Conservation (phyloP, 345 rosid genomes). For the Crucihimalaya himalaica region DNA sequence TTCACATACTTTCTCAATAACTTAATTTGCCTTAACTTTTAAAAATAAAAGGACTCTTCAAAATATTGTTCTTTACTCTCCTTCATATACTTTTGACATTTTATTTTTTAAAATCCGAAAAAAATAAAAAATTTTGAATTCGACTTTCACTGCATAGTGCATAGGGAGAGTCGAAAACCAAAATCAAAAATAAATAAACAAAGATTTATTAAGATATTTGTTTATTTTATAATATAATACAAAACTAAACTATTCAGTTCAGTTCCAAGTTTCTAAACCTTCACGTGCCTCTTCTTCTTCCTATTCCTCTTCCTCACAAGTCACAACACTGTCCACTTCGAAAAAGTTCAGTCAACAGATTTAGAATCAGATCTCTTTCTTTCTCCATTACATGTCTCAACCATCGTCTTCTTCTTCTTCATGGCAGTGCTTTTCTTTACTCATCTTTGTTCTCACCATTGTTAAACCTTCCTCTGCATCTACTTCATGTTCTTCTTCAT, state of each 20-base stretch:
- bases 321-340: slow-evolving; percentile 25
- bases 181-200: neutral
- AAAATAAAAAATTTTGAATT: neutral
- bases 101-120: too few relatives aligned
- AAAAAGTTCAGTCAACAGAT: slow-evolving; percentile 25
- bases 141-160: neutral
- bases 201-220: neutral
- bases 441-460: slow-evolving; percentile 32
- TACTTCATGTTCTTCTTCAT: slow-evolving; percentile 31
- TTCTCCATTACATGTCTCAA: slow-evolving; percentile 35
- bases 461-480: slow-evolving; percentile 1
- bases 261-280: neutral
- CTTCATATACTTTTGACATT: neutral
- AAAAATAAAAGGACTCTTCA: neutral
- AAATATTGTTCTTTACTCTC: neutral
- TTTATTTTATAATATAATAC: too few relatives aligned
- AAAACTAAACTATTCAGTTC: neutral
- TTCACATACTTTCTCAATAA: neutral
- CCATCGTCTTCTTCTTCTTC: slow-evolving; percentile 16
- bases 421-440: slow-evolving; percentile 6
- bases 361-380: slow-evolving; percentile 22
- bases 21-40: neutral
- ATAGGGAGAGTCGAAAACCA: too few relatives aligned
- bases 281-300: slow-evolving; percentile 42
- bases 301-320: slow-evolving; percentile 15